These are phyloP conservation scores for Nephelium lappaceum DNA, from an alignment of 345 rosid genomes.

Conservation along the genomic window DNA sequence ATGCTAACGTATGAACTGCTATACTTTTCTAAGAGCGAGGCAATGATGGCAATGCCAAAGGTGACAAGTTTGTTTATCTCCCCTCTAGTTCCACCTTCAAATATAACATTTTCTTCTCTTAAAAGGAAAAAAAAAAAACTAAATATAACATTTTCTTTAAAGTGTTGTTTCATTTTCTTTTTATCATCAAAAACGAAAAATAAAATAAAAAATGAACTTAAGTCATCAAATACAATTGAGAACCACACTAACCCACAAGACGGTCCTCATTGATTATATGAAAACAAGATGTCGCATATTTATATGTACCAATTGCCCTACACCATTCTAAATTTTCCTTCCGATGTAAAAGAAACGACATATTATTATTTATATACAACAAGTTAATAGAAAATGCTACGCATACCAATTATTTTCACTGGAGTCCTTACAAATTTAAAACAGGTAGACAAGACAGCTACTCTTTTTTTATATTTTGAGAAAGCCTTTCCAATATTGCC, in stretches of 20 bases:
- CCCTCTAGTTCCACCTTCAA: background rate
- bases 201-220: too few species aligned
- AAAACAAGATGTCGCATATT: background rate
- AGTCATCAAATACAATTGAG: background rate
- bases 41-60: background rate
- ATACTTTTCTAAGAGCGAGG: background rate
- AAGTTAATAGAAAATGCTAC: too few species aligned
- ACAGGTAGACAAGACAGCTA: background rate
- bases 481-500: background rate
- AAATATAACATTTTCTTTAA: background rate
- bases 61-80: background rate
- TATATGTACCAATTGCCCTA: background rate
- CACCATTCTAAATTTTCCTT: background rate
- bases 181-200: background rate
- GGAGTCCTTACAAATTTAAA: background rate
- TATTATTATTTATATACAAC: too few species aligned
- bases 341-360: background rate
- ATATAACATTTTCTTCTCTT: too few species aligned
- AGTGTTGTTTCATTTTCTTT: background rate
- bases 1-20: background rate
- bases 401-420: background rate
- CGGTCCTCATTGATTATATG: too few species aligned
- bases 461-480: background rate
- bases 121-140: too few species aligned
- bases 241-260: background rate